These are phyloP conservation scores for Athelia sp. DNA, from an alignment of 1,284 basidiomycete species.

Conservation along the genomic window DNA sequence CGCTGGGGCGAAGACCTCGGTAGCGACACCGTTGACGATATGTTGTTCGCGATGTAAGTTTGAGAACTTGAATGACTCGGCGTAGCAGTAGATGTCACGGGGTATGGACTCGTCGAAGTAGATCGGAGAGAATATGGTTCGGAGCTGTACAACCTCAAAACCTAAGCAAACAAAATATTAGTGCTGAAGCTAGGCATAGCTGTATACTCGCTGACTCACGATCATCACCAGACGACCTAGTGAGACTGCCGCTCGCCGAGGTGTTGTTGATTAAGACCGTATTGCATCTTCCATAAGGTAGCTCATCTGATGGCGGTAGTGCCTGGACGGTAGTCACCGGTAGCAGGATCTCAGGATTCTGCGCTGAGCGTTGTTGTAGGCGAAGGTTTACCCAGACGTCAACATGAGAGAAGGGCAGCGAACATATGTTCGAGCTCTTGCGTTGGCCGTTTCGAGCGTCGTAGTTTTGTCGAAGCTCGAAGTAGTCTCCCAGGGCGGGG, in stretches of 20 bases:
- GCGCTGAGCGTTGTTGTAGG: not conserved
- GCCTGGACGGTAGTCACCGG: not conserved
- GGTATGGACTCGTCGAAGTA: too few relatives aligned
- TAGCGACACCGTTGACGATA: not conserved
- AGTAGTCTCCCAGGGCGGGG: not conserved
- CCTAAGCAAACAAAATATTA: not conserved
- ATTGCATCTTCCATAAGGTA: not conserved
- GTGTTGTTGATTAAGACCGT: constrained; percentile 1
- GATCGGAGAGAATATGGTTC: not conserved
- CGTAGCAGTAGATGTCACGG: not conserved
- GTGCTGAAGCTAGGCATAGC: not conserved
- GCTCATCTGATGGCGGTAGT: not conserved
- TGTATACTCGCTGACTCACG: not conserved
- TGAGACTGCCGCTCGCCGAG: not conserved
- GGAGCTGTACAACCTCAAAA: not conserved
- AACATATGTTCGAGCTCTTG: not conserved
- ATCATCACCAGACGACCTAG: not conserved
- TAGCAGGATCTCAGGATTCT: not conserved
- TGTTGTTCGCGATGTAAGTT: not conserved
- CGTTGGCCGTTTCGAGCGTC: not conserved
- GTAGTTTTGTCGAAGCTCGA: not conserved
- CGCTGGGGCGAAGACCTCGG: not conserved
- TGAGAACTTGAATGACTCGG: not conserved
- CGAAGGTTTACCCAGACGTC: not conserved
- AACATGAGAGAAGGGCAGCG: not conserved